Conservation (phyloP, 768 basidiomycete genomes). For the Daedaleopsis sinensis region DNA sequence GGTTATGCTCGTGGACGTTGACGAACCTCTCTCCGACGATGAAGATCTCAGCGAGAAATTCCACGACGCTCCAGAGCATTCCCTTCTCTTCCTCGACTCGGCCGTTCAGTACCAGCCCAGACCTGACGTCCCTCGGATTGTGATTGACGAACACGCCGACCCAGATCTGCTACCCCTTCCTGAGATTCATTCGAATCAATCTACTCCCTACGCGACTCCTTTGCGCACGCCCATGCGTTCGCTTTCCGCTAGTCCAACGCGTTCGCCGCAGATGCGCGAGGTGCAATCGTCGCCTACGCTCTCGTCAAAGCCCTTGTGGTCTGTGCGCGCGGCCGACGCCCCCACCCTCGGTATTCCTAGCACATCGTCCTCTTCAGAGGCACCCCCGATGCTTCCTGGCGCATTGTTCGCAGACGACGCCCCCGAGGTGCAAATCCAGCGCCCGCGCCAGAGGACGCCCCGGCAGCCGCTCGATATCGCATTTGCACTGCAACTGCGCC, state of each 20-base stretch:
- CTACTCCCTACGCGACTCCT: constrained; percentile 22
- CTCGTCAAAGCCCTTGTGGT: constrained; percentile 37
- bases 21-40: constrained; percentile 11
- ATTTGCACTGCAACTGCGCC: constrained; percentile 77
- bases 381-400: constrained; percentile 24
- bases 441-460: constrained; percentile 20
- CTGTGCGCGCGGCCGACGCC: constrained; percentile 45
- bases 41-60: constrained; percentile 26
- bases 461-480: constrained; percentile 56
- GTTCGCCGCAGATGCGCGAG: constrained; percentile 29
- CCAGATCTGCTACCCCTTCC: constrained; percentile 47
- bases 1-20: neutral
- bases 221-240: constrained; percentile 23
- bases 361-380: neutral
- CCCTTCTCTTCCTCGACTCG: constrained; percentile 17
- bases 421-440: constrained; percentile 12
- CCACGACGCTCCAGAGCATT: constrained; percentile 25
- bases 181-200: neutral
- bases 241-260: constrained; percentile 11
- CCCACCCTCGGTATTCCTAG: constrained; percentile 40
- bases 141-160: constrained; percentile 37
- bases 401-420: constrained; percentile 25
- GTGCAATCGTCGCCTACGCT: constrained; percentile 14
- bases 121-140: constrained; percentile 13
- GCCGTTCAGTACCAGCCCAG: constrained; percentile 8